These are phyloP conservation scores for Neospora caninum DNA, from an alignment of 169 alveolate species.

Conservation along the genomic window DNA sequence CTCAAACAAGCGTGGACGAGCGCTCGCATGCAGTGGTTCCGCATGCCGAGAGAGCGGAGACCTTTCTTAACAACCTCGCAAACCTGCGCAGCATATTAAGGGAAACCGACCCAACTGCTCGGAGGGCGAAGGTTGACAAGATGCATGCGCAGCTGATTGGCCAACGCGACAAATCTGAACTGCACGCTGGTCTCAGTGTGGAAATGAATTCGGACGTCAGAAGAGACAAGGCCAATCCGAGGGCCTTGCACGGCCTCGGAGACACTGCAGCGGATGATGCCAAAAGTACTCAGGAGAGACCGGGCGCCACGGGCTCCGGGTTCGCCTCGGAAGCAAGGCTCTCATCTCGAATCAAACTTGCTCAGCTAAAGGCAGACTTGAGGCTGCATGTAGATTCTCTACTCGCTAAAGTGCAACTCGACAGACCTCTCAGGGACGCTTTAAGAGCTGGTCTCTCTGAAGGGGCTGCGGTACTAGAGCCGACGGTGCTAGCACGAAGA, in stretches of 20 bases:
- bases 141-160: conserved; percentile 2
- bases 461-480: background rate
- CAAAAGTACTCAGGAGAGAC: too few species aligned
- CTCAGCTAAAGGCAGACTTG: conserved; percentile 7
- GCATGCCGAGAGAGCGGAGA: background rate
- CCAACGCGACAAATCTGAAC: background rate
- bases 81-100: background rate
- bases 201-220: background rate
- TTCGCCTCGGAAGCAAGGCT: background rate
- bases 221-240: background rate
- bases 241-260: background rate
- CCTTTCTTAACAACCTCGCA: background rate
- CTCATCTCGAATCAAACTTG: background rate
- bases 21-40: background rate
- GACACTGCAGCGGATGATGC: too few species aligned
- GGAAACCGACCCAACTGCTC: background rate
- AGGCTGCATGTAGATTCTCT: background rate
- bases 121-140: background rate
- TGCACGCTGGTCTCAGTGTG: too few species aligned
- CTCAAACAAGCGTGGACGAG: background rate
- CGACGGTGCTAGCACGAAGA: background rate
- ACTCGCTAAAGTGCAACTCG: background rate
- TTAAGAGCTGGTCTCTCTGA: background rate
- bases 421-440: background rate
- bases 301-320: too few species aligned